These are phyloP conservation scores for Casaregolazyma lundiana DNA, from an alignment of 1,139 yeast species.

Conservation along the genomic window DNA sequence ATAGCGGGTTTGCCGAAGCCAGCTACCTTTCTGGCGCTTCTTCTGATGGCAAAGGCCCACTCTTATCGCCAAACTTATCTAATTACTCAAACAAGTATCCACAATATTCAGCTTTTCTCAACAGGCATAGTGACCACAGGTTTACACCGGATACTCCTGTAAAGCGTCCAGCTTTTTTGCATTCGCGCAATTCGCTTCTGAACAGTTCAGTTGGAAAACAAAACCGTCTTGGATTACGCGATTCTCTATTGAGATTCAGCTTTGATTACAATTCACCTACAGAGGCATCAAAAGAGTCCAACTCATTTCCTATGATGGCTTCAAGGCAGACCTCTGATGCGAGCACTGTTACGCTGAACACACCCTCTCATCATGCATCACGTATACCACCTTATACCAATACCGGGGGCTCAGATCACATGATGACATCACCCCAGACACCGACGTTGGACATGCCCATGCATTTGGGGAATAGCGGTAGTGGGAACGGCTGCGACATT, in stretches of 20 bases:
- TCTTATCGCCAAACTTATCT: not conserved
- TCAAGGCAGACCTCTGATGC: conserved; percentile 21
- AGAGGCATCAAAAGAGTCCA: not conserved
- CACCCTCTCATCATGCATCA: conserved; percentile 8
- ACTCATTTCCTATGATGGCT: conserved; percentile 12
- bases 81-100: not conserved
- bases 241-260: conserved; percentile 23
- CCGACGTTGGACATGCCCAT: conserved; percentile 7
- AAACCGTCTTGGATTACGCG: conserved; percentile 24
- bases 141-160: conserved; percentile 77
- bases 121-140: conserved; percentile 8
- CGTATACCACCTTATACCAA: conserved; percentile 3
- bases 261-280: conserved; percentile 19
- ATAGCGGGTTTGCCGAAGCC: conserved; percentile 6
- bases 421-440: conserved; percentile 3
- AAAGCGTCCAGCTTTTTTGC: conserved; percentile 46
- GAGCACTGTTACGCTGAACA: conserved; percentile 18
- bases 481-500: not conserved
- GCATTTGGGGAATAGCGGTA: conserved; percentile 4
- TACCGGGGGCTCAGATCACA: not conserved
- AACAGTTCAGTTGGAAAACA: conserved; percentile 8
- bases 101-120: conserved; percentile 9
- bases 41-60: conserved; percentile 11
- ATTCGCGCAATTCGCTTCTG: conserved; percentile 20
- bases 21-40: conserved; percentile 7